Conservation (phyloP, 2,329 filamentous ascomycete species). For the Fusarium camptoceras region DNA sequence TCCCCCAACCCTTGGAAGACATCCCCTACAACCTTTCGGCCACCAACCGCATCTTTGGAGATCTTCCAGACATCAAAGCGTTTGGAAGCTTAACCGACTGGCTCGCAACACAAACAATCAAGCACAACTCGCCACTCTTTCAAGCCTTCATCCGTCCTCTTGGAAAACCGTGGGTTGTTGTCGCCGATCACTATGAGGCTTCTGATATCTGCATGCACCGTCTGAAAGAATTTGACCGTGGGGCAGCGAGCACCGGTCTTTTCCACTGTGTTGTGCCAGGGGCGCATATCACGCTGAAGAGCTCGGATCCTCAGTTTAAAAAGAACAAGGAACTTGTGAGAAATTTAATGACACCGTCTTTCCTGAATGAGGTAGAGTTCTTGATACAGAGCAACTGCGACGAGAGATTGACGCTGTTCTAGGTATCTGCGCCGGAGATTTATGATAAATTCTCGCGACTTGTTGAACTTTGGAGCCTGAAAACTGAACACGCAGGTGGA, state of each 20-base stretch:
- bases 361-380: slow-evolving; percentile 18
- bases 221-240: slow-evolving; percentile 33
- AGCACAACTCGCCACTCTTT: slow-evolving; percentile 28
- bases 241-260: slow-evolving; percentile 6
- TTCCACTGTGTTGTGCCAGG: slow-evolving; percentile 23
- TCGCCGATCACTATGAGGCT: slow-evolving; percentile 33
- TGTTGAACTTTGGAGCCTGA: slow-evolving; percentile 19
- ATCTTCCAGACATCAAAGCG: slow-evolving; percentile 21
- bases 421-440: slow-evolving; percentile 34
- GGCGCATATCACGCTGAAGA: slow-evolving; percentile 24
- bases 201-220: slow-evolving; percentile 29
- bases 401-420: background rate
- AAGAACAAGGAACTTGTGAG: slow-evolving; percentile 37
- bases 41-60: slow-evolving; percentile 24
- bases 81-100: slow-evolving; percentile 30
- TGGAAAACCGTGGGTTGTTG: slow-evolving; percentile 26
- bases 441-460: slow-evolving; percentile 28
- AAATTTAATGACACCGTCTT: slow-evolving; percentile 32
- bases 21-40: slow-evolving; percentile 29
- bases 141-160: slow-evolving; percentile 28
- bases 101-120: slow-evolving; percentile 13
- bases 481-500: slow-evolving; percentile 3
- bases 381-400: fast-evolving
- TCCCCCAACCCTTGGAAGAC: slow-evolving; percentile 20
- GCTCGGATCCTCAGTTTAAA: slow-evolving; percentile 26